Percentiles rank a stretch among this genome's conserved stretches.
These are phyloP conservation scores for Wickerhamomyces xylosicus DNA, from an alignment of 805 yeast species.

Conservation along the genomic window DNA sequence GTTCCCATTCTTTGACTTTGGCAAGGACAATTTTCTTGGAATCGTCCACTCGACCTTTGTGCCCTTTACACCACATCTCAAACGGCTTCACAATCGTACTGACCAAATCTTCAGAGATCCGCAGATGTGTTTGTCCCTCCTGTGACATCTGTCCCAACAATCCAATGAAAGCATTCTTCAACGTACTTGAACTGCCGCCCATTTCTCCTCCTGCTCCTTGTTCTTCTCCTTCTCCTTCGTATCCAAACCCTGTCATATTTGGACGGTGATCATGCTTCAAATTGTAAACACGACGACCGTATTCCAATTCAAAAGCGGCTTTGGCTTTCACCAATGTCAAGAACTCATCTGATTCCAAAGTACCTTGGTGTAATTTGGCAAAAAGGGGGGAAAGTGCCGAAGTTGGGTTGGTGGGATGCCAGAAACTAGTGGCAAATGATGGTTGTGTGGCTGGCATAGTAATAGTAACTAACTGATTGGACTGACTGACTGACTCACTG, in stretches of 20 bases:
- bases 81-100: conserved; percentile 60
- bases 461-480: too few relatives aligned
- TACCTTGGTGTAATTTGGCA: conserved; percentile 46
- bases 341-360: conserved; percentile 62
- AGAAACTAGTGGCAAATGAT: conserved; percentile 66
- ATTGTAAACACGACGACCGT: conserved; percentile 45
- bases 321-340: conserved; percentile 53
- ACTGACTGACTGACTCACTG: too few relatives aligned
- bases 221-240: conserved; percentile 41
- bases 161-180: conserved; percentile 53
- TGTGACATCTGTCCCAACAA: conserved; percentile 40
- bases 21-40: conserved; percentile 43
- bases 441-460: conserved; percentile 25
- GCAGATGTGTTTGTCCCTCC: conserved; percentile 50
- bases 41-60: conserved; percentile 52
- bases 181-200: conserved; percentile 24
- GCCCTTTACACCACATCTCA: conserved; percentile 64
- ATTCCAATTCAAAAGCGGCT: conserved; percentile 60
- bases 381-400: conserved; percentile 40
- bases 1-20: conserved; percentile 43
- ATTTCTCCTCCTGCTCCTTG: too few relatives aligned
- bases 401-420: conserved; percentile 52
- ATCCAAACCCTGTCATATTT: conserved; percentile 30
- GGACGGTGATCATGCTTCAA: conserved; percentile 28
- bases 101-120: conserved; percentile 53